phyloP scores from a whole-genome alignment of 2,329 filamentous ascomycete genomes.

The Arachnopeziza araneosa region DNA sequence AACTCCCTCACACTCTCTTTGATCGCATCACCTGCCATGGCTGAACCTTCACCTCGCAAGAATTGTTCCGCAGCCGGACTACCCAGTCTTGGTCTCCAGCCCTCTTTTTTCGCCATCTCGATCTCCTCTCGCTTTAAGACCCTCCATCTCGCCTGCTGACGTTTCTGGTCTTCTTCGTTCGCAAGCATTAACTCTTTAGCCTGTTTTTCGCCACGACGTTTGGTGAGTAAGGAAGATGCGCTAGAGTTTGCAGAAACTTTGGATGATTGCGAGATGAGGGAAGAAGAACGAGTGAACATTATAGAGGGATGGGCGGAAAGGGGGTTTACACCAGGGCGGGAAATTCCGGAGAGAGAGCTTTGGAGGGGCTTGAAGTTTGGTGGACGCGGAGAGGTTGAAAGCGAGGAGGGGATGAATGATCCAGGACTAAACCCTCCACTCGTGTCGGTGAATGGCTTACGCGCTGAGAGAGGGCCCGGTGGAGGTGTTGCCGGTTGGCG shows the following conservation, averaged over 20 bases:
- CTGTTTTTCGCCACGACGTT: constrained; percentile 45
- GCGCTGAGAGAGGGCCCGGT: neutral
- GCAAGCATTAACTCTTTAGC: constrained; percentile 38
- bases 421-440: neutral
- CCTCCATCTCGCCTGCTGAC: constrained; percentile 22
- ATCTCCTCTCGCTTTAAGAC: constrained; percentile 22
- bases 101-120: constrained; percentile 19
- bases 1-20: neutral
- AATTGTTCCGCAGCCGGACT: neutral
- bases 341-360: neutral
- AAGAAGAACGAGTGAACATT: constrained; percentile 11
- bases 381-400: neutral
- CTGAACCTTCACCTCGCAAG: neutral
- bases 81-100: constrained; percentile 20
- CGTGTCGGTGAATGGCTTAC: neutral
- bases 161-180: constrained; percentile 16
- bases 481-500: neutral
- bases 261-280: constrained; percentile 8
- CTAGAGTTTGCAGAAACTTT: constrained; percentile 19
- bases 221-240: constrained; percentile 44
- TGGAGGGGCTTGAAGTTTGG: neutral
- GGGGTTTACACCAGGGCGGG: neutral
- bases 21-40: neutral
- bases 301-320: constrained; percentile 3
- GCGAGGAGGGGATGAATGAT: neutral